Percentiles rank a stretch among this genome's conserved stretches.
phyloP scores from a whole-genome alignment of 169 alveolate genomes.

The Perkinsus olseni region DNA sequence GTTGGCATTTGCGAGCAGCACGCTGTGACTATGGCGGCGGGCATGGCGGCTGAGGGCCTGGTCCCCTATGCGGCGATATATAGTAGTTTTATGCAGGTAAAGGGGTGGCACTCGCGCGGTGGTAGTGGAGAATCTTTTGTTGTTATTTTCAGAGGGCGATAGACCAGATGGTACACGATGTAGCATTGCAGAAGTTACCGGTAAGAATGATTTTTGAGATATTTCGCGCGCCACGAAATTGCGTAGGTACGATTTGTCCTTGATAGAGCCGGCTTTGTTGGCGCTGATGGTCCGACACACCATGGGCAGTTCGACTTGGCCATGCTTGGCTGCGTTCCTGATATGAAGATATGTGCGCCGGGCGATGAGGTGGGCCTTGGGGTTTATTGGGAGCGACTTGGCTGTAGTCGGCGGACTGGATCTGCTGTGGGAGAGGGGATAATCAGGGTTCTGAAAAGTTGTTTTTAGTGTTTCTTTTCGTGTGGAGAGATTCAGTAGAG shows the following conservation, averaged over 20 bases:
- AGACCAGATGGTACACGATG: constrained; percentile 68
- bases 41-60: constrained; percentile 60
- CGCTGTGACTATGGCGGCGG: constrained; percentile 72
- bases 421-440: too few relatives aligned
- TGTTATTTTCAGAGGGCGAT: constrained; percentile 62
- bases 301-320: constrained; percentile 71
- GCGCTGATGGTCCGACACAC: constrained; percentile 74
- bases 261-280: constrained; percentile 71
- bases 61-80: constrained; percentile 61
- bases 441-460: too few relatives aligned
- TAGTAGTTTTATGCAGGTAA: constrained; percentile 50
- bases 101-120: not conserved
- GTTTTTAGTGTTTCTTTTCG: too few relatives aligned
- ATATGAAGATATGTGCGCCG: constrained; percentile 59
- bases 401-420: too few relatives aligned
- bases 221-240: not conserved
- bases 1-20: constrained; percentile 83
- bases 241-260: constrained; percentile 27
- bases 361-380: constrained; percentile 50
- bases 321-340: constrained; percentile 53
- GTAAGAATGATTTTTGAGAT: constrained; percentile 26
- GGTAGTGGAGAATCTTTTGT: not conserved
- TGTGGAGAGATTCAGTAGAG: too few relatives aligned
- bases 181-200: constrained; percentile 57
- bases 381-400: too few relatives aligned